phyloP scores from a whole-genome alignment of 1,139 yeast species.

The Meyerozyma smithsonii region DNA sequence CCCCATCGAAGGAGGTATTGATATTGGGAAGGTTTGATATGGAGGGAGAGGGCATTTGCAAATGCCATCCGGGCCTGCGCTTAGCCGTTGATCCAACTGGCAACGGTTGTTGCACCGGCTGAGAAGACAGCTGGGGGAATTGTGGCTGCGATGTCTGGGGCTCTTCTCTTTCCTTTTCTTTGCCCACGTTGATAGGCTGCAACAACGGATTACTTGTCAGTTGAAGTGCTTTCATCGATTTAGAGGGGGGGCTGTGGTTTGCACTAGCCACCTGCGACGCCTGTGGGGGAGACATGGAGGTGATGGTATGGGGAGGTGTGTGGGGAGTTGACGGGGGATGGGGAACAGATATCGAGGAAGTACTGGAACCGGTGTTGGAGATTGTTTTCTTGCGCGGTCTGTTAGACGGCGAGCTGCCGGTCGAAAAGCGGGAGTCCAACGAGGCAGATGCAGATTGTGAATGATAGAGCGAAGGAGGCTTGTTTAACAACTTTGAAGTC shows the following conservation, averaged over 20 bases:
- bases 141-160: conserved; percentile 1
- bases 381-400: conserved; percentile 38
- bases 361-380: conserved; percentile 29
- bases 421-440: conserved; percentile 31
- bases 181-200: conserved; percentile 56
- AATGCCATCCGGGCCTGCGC: conserved; percentile 38
- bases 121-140: conserved; percentile 2
- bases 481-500: conserved; percentile 21
- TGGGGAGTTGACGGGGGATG: conserved; percentile 8
- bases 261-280: conserved; percentile 8
- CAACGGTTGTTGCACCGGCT: conserved; percentile 1
- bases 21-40: conserved; percentile 32
- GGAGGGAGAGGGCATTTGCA: conserved; percentile 48
- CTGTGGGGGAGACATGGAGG: conserved; percentile 6
- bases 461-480: conserved; percentile 47
- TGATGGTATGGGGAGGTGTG: conserved; percentile 5
- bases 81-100: too few species aligned
- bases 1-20: conserved; percentile 25
- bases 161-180: conserved; percentile 5
- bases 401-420: conserved; percentile 16
- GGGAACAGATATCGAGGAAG: conserved; percentile 5
- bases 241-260: conserved; percentile 40
- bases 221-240: conserved; percentile 53
- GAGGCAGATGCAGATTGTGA: conserved; percentile 46
- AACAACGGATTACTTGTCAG: conserved; percentile 44